These are phyloP conservation scores for Kodamaea derodonti DNA, from an alignment of 1,139 yeast species.

Conservation along the genomic window DNA sequence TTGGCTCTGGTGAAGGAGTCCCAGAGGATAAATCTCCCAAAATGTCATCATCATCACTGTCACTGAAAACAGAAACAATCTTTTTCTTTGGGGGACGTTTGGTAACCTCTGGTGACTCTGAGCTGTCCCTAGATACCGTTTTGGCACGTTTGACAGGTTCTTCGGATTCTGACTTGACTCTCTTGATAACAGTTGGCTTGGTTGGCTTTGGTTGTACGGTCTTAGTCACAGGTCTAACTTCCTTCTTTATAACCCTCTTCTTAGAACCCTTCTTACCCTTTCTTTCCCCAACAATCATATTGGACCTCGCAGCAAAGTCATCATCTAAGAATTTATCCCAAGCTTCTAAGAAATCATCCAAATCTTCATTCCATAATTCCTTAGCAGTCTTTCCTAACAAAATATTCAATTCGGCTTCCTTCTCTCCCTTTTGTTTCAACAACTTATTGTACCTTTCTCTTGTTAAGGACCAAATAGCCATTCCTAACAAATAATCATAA, in stretches of 20 bases:
- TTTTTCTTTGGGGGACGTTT: slow-evolving; percentile 12
- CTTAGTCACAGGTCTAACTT: slow-evolving; percentile 11
- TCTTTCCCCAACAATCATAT: slow-evolving; percentile 27
- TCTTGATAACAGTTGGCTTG: background rate
- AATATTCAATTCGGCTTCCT: slow-evolving; percentile 66
- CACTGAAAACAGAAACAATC: slow-evolving; percentile 23
- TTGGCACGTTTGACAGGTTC: slow-evolving; percentile 1
- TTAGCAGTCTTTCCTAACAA: slow-evolving; percentile 72
- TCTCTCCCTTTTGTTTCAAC: slow-evolving; percentile 64
- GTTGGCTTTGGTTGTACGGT: slow-evolving; percentile 16
- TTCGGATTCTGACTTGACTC: slow-evolving; percentile 7
- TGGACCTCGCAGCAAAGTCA: slow-evolving; percentile 31
- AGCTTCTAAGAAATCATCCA: slow-evolving; percentile 63
- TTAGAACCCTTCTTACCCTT: slow-evolving; percentile 23
- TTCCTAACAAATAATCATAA: slow-evolving; percentile 73
- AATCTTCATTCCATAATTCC: slow-evolving; percentile 82
- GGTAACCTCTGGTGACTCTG: background rate
- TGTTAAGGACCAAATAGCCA: slow-evolving; percentile 94
- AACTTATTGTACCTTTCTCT: slow-evolving; percentile 81
- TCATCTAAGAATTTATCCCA: slow-evolving; percentile 60
- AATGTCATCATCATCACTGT: slow-evolving; percentile 33
- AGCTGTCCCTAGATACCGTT: background rate
- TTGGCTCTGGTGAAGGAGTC: slow-evolving; percentile 2
- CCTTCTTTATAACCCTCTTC: slow-evolving; percentile 26
- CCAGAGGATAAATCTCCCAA: slow-evolving; percentile 11